These are phyloP conservation scores for Tetraselmis striata DNA, from an alignment of 139 green algal species.

Conservation along the genomic window DNA sequence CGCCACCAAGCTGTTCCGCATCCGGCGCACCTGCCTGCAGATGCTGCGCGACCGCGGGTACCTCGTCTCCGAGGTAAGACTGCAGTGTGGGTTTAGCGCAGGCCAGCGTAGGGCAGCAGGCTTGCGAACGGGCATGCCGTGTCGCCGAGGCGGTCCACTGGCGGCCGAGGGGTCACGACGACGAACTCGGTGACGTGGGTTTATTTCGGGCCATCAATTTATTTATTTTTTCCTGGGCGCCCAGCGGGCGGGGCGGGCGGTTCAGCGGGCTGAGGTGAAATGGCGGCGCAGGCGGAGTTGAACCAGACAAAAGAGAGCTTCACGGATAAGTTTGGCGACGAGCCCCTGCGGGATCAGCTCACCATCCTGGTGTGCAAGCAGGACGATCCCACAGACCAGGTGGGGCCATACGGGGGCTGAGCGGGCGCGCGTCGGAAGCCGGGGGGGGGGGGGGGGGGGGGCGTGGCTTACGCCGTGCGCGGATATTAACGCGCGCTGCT, in stretches of 20 bases:
- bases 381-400: conserved; percentile 71
- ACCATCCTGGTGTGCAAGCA: conserved; percentile 69
- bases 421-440: too few species aligned
- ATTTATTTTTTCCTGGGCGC: too few species aligned
- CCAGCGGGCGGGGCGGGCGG: too few species aligned
- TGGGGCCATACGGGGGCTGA: too few species aligned
- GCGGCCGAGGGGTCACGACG: background rate
- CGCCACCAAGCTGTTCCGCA: conserved; percentile 59
- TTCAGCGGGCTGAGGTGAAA: too few species aligned
- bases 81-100: background rate
- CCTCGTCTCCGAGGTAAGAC: conserved; percentile 61
- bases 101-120: background rate
- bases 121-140: background rate
- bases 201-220: too few species aligned
- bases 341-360: conserved; percentile 70
- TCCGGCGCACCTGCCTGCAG: conserved; percentile 73
- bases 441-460: too few species aligned
- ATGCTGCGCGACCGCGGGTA: conserved; percentile 91
- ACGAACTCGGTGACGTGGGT: too few species aligned
- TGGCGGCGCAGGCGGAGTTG: conserved; percentile 67
- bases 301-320: conserved; percentile 71
- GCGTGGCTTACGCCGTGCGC: too few species aligned
- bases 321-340: conserved; percentile 64
- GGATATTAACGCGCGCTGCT: too few species aligned
- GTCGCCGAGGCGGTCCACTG: background rate